phyloP scores from a whole-genome alignment of 768 basidiomycete species.

The Tricholoma saponaceum region DNA sequence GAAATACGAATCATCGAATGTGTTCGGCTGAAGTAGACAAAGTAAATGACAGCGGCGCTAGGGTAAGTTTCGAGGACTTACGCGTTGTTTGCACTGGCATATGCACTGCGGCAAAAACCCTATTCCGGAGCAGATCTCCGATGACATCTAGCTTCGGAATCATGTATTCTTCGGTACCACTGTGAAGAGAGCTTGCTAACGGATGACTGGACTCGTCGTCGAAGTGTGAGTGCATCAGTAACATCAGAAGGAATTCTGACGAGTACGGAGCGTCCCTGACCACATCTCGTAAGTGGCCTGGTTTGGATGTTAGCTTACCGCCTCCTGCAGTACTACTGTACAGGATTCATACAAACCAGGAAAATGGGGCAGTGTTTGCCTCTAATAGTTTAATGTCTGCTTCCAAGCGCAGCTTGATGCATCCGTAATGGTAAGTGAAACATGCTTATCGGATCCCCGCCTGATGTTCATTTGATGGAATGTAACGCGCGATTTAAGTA shows the following conservation, averaged over 20 bases:
- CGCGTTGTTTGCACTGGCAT: slow-evolving; percentile 5
- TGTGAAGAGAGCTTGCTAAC: neutral
- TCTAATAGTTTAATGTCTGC: neutral
- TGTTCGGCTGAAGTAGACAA: neutral
- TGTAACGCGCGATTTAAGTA: no score
- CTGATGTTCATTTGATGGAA: neutral
- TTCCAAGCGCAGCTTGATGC: neutral
- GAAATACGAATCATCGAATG: neutral
- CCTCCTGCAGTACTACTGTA: neutral
- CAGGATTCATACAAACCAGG: neutral
- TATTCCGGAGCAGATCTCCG: slow-evolving; percentile 15
- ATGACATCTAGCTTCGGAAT: neutral
- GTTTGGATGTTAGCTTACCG: neutral
- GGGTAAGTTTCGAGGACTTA: neutral
- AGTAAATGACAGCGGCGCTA: neutral
- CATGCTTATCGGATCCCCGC: neutral
- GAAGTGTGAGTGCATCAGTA: neutral
- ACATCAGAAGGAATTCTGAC: neutral
- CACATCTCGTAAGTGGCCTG: no score
- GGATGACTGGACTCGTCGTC: no score
- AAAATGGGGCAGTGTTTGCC: neutral
- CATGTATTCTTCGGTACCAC: neutral
- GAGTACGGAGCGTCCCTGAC: neutral
- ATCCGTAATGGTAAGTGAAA: neutral
- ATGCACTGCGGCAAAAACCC: slow-evolving; percentile 12